Evolutionary conservation across 1,284 basidiomycete species (phyloP), one percentile per base, ranked within the genome.

Genomic region (Puccinia novopanici): DNA sequence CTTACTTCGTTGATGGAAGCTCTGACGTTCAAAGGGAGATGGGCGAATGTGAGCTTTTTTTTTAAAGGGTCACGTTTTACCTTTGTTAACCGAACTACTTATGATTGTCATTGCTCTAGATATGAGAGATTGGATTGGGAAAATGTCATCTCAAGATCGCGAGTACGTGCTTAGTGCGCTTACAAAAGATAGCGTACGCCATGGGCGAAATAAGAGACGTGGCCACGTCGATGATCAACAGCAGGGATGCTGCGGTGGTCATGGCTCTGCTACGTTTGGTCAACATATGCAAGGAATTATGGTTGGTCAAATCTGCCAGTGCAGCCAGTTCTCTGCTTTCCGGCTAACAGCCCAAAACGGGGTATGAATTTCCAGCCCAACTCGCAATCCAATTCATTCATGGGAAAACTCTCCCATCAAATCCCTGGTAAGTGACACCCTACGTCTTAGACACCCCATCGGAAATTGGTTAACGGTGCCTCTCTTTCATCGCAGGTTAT

Each of bases 171-270:
- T 85, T 40, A 75, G 82, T 61, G 83, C 83, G 12, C 73, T 85
- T 48, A 84, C 84, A 22, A 84, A 84, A 82, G 83, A 84, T 30
- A 78, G 82, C 34, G 84, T 85, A 10, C 81, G 83, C 13, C 80
- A 81, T 50, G 82, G 83, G 82, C 84, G 83, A 82, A 85, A 85
- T 81, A 82, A 83, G 57, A 82, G 85, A 42, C 83, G 83, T 54
- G 85, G 84, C 0, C 82, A 82, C 61, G 82, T 81, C 54, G 70
- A 81, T 13, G 83, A 83, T 59, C 55, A 73, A 34, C 48, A 48
- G 24, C 71, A 72, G 34, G 72, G 72, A 54, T 65, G 72, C 40
- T 81, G 79, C 52, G 79, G 79, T 68, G 65, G 71, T 54, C 79
- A 81, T 27, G 79, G 79, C 37, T 81, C 79, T 40, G 61, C 71